Percentiles rank a stretch among this genome's conserved stretches.
Conservation (phyloP, 1,284 basidiomycete genomes). For the Moesziomyces sp. region DNA sequence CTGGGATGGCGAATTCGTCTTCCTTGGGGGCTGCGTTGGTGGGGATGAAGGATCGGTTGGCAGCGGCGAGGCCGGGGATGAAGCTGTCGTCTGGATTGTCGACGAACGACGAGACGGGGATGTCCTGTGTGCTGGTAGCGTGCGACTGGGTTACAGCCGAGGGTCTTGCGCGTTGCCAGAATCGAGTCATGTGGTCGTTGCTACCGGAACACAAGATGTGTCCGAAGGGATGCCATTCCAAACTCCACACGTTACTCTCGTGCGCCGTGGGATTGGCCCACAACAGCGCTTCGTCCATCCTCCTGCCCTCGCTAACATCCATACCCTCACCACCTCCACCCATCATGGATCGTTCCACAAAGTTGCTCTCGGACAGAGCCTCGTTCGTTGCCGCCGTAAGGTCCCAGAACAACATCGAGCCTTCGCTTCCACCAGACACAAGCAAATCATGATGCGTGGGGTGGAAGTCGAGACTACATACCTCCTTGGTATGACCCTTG, state of each 20-base stretch:
- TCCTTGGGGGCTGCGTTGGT: neutral
- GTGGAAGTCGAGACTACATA: slow-evolving; percentile 96
- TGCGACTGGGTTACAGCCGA: slow-evolving; percentile 68
- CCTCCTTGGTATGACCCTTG: slow-evolving; percentile 96
- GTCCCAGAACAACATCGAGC: slow-evolving; percentile 92
- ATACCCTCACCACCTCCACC: slow-evolving; percentile 34
- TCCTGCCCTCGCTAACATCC: slow-evolving; percentile 32
- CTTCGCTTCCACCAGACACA: slow-evolving; percentile 92
- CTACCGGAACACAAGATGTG: slow-evolving; percentile 91
- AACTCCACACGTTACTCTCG: slow-evolving; percentile 95
- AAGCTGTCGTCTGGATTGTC: slow-evolving; percentile 23
- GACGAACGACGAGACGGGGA: neutral
- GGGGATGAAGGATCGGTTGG: slow-evolving; percentile 17
- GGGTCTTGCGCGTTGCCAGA: slow-evolving; percentile 90
- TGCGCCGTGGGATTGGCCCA: slow-evolving; percentile 89
- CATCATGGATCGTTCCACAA: slow-evolving; percentile 13
- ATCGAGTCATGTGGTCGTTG: slow-evolving; percentile 96
- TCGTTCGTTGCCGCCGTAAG: slow-evolving; percentile 68
- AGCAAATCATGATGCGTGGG: slow-evolving; percentile 87
- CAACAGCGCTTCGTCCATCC: slow-evolving; percentile 71
- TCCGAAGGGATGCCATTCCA: slow-evolving; percentile 94
- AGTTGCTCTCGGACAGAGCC: slow-evolving; percentile 13
- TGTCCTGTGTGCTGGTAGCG: neutral
- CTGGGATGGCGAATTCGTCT: slow-evolving; percentile 32
- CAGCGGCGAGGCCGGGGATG: slow-evolving; percentile 30